Base-by-base conservation (phyloP, 768 basidiomycete species). In the Termitomyces sp. region DNA sequence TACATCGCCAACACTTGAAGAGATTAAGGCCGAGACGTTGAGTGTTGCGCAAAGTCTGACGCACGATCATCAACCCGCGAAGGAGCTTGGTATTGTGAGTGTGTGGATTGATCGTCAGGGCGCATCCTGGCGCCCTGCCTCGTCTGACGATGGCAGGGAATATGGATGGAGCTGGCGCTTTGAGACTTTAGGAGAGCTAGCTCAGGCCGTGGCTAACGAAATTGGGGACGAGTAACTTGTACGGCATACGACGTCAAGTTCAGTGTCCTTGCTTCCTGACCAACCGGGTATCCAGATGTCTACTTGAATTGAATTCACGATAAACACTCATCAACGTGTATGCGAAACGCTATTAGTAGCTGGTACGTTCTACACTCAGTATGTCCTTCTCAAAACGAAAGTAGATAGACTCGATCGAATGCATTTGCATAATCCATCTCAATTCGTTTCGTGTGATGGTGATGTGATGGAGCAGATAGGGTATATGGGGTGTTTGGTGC, bases 51-150 rank as follows among this genome's bases (percentile, higher is more conserved):
- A 85, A 63, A 88, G 86, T 59, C 65, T 89, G 58, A 70, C 66
- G 21, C 87, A 90, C 59, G 90, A 91, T 64, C 81, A 87, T 59
- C 75, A 76, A 23, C 84, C 90, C 1, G 85, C 87, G 38, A 79
- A 73, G 59, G 68, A 72, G 64, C 70, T 82, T n/a, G 82, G 82
- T 0, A 65, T 91, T 25, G 69, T 62, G 27, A 84, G 82, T 34
- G 82, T 84, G 31, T 91, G 85, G 83, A 89, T 92, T 62, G 81
- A 85, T 53, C 76, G 85, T 19, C 68, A 78, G 73, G 73, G 71
- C 1, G 72, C 82, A 52, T 69, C 74, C 40, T 74, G 77, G 57
- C 79, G 81, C 23, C 71, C 77, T 40, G 17, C 19, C 2, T 17
- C 52, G 12, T 42, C 47, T 42, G 56, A 41, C 23, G 46, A 50